phyloP scores from a whole-genome alignment of 352 stramenopile genomes.

The Pythium aphanidermatum region DNA sequence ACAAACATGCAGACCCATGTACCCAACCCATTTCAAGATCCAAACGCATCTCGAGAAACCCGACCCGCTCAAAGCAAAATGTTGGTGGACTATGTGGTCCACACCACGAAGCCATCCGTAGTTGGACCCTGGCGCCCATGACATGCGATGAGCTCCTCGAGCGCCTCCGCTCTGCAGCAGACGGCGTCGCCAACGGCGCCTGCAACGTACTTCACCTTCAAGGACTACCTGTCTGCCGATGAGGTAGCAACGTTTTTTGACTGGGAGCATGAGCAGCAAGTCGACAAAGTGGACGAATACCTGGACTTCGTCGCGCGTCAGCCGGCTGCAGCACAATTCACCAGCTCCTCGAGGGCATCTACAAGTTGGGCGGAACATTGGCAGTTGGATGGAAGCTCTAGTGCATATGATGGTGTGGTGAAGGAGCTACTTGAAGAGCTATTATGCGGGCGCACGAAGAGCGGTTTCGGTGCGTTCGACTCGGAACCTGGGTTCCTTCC shows the following conservation, averaged over 20 bases:
- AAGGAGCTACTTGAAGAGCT: slow-evolving; percentile 4
- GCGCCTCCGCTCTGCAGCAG: no score
- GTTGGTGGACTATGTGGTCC: no score
- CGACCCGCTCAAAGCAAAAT: no score
- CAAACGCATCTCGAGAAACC: no score
- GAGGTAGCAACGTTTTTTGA: slow-evolving; percentile 51
- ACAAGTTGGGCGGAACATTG: slow-evolving; percentile 43
- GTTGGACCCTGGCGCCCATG: background rate
- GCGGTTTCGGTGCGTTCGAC: slow-evolving; percentile 69
- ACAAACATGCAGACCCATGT: no score
- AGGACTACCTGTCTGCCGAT: slow-evolving; percentile 41
- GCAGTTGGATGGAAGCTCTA: no score
- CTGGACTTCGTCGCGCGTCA: slow-evolving; percentile 55
- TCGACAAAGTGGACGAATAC: slow-evolving; percentile 57
- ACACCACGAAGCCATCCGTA: no score
- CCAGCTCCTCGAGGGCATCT: slow-evolving; percentile 45
- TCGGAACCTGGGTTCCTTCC: slow-evolving; percentile 52
- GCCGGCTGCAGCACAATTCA: slow-evolving; percentile 37
- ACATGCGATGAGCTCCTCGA: no score
- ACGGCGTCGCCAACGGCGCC: no score
- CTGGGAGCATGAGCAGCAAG: slow-evolving; percentile 37
- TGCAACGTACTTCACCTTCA: slow-evolving; percentile 51
- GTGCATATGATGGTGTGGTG: background rate
- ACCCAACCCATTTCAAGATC: no score
- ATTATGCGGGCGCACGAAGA: slow-evolving; percentile 35